These are phyloP conservation scores for Blumeriella jaapii DNA, from an alignment of 2,329 filamentous ascomycete genomes.

Conservation along the genomic window DNA sequence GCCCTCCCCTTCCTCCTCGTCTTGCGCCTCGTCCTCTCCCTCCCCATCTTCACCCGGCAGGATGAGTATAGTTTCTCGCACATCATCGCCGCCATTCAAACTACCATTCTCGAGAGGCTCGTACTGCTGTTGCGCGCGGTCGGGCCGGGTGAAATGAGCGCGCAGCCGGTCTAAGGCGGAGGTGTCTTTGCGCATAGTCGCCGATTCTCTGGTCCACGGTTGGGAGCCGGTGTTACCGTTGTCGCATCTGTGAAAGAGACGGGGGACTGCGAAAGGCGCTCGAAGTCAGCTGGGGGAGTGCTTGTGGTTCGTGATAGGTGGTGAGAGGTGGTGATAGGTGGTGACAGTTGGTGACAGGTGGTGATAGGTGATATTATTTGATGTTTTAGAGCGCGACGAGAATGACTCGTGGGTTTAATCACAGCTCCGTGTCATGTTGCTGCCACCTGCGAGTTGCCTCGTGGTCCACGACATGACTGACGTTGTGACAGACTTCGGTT, in stretches of 20 bases:
- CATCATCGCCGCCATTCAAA: slow-evolving; percentile 12
- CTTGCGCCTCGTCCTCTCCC: too few relatives aligned
- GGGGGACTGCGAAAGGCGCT: not conserved
- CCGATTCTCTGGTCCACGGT: not conserved
- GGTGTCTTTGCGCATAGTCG: slow-evolving; percentile 7
- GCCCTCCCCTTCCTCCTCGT: too few relatives aligned
- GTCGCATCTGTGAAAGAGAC: slow-evolving; percentile 4
- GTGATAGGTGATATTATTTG: too few relatives aligned
- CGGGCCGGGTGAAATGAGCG: slow-evolving; percentile 16
- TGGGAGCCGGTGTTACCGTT: slow-evolving; percentile 4
- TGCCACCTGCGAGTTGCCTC: not conserved
- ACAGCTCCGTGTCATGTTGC: too few relatives aligned
- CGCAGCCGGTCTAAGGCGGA: slow-evolving; percentile 19
- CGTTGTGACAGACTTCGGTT: too few relatives aligned
- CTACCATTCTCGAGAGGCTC: slow-evolving; percentile 16
- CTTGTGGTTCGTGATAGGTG: too few relatives aligned
- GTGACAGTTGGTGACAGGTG: too few relatives aligned
- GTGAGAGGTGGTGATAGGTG: too few relatives aligned
- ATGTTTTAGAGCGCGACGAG: too few relatives aligned
- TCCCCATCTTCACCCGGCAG: slow-evolving; percentile 7
- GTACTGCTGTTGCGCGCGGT: slow-evolving; percentile 19
- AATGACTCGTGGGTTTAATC: too few relatives aligned
- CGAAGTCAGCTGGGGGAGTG: not conserved
- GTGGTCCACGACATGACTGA: too few relatives aligned
- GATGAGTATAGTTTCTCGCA: slow-evolving; percentile 13